These are phyloP conservation scores for Lachnellula willkommii DNA, from an alignment of 2,329 filamentous ascomycete species.

Conservation along the genomic window DNA sequence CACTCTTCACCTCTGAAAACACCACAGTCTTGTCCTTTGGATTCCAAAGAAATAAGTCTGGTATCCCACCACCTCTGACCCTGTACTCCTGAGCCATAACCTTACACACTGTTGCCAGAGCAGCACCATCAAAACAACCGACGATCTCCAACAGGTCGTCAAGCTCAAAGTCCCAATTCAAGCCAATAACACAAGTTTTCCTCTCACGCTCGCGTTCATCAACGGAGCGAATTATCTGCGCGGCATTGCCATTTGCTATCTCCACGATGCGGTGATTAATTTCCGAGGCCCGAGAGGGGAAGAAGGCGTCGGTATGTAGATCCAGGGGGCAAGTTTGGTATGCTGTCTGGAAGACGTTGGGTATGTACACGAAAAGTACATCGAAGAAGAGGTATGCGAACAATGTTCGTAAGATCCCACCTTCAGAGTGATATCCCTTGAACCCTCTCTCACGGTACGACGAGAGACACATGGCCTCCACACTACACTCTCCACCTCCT, in stretches of 20 bases:
- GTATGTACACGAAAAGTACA: constrained; percentile 84
- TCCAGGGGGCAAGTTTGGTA: constrained; percentile 94
- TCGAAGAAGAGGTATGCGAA: constrained; percentile 91
- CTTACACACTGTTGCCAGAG: constrained; percentile 79
- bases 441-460: constrained; percentile 75
- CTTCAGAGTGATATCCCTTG: constrained; percentile 93
- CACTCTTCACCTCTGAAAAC: constrained; percentile 36
- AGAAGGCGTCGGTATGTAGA: constrained; percentile 89
- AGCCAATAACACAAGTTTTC: constrained; percentile 79
- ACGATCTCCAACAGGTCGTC: constrained; percentile 76
- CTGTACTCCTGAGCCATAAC: constrained; percentile 94
- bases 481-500: constrained; percentile 68
- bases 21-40: constrained; percentile 22
- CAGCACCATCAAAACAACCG: constrained; percentile 70
- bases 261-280: constrained; percentile 83
- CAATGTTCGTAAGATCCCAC: constrained; percentile 84
- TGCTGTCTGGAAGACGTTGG: constrained; percentile 93
- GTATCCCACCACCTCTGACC: constrained; percentile 78
- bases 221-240: constrained; percentile 59
- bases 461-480: constrained; percentile 90
- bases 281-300: constrained; percentile 75
- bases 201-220: constrained; percentile 63
- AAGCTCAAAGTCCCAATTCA: constrained; percentile 84
- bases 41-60: constrained; percentile 85
- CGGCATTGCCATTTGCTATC: constrained; percentile 77